Percentiles rank a stretch among this genome's conserved stretches.
Conservation (phyloP, 768 basidiomycete species). For the Mycena maculata region DNA sequence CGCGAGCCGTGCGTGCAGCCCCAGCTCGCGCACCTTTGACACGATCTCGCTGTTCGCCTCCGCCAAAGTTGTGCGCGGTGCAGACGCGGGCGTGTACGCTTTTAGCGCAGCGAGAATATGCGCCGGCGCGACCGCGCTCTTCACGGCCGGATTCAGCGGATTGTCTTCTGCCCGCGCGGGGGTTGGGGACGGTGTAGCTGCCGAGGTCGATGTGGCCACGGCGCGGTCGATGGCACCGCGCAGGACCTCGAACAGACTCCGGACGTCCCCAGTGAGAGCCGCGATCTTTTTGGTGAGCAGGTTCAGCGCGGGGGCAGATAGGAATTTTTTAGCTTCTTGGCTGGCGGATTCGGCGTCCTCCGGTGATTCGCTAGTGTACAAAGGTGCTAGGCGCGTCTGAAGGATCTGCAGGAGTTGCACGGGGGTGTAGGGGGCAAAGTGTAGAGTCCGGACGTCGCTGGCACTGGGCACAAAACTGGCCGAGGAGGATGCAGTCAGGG, state of each 20-base stretch:
- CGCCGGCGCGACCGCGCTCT: conserved; percentile 66
- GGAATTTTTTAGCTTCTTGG: conserved; percentile 58
- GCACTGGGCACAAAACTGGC: conserved; percentile 49
- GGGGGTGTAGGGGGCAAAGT: conserved; percentile 85
- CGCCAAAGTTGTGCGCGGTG: conserved; percentile 36
- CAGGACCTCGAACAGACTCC: conserved; percentile 82
- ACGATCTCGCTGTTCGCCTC: conserved; percentile 67
- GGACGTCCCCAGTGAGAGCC: conserved; percentile 84
- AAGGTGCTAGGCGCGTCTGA: conserved; percentile 66
- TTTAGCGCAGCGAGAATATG: conserved; percentile 83
- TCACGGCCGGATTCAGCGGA: conserved; percentile 48
- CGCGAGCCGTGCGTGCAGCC: conserved; percentile 79
- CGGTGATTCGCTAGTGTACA: conserved; percentile 53
- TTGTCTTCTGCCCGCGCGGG: conserved; percentile 44
- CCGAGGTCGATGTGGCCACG: conserved; percentile 48
- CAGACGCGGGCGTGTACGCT: conserved; percentile 65
- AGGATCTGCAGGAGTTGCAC: conserved; percentile 78
- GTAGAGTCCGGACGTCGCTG: conserved; percentile 68
- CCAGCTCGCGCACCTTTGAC: conserved; percentile 73
- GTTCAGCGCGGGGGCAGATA: conserved; percentile 72
- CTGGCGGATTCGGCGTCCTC: conserved; percentile 39
- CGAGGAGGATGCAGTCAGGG: conserved; percentile 70
- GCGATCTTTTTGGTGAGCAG: conserved; percentile 86
- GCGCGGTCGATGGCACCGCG: conserved; percentile 83
- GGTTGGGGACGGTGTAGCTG: conserved; percentile 32